Percentiles rank a stretch among this genome's conserved stretches.
Conservation (phyloP, 495 filamentous ascomycete species). For the Trichodelitschia bisporula region DNA sequence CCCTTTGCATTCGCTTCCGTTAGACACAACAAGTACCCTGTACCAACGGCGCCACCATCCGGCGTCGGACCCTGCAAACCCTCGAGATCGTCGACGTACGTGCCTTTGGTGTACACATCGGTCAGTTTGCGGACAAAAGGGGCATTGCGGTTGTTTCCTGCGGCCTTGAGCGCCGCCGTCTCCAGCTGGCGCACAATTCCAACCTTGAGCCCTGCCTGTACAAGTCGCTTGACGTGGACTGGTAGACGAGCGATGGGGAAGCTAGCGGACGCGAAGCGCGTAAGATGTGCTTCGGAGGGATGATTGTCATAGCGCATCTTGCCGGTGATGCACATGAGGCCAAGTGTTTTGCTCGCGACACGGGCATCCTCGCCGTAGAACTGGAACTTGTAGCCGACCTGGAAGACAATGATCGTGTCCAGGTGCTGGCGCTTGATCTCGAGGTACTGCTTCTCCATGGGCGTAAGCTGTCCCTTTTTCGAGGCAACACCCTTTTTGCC, state of each 20-base stretch:
- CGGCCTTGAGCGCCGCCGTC: constrained; percentile 92
- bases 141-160: constrained; percentile 79
- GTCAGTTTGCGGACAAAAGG: constrained; percentile 85
- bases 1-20: constrained; percentile 75
- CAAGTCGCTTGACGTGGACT: constrained; percentile 85
- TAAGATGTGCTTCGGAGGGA: constrained; percentile 77
- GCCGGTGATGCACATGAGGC: constrained; percentile 91
- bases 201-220: constrained; percentile 84
- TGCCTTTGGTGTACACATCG: constrained; percentile 94
- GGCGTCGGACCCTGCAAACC: constrained; percentile 31
- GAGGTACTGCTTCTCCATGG: constrained; percentile 78
- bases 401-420: constrained; percentile 70
- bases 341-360: constrained; percentile 68
- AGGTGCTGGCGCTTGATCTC: constrained; percentile 83
- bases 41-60: constrained; percentile 37
- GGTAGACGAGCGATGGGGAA: constrained; percentile 80
- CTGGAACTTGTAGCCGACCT: constrained; percentile 94
- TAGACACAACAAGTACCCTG: constrained; percentile 79
- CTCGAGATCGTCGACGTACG: constrained; percentile 87
- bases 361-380: constrained; percentile 97
- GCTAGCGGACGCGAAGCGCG: constrained; percentile 85
- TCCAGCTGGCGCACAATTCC: constrained; percentile 92
- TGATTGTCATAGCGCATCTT: constrained; percentile 92
- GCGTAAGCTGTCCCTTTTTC: constrained; percentile 64
- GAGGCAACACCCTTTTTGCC: constrained; percentile 27